Evolutionary conservation across 2,329 filamentous ascomycete species (phyloP).

Genomic region (Aspergillus ochraceus): DNA sequence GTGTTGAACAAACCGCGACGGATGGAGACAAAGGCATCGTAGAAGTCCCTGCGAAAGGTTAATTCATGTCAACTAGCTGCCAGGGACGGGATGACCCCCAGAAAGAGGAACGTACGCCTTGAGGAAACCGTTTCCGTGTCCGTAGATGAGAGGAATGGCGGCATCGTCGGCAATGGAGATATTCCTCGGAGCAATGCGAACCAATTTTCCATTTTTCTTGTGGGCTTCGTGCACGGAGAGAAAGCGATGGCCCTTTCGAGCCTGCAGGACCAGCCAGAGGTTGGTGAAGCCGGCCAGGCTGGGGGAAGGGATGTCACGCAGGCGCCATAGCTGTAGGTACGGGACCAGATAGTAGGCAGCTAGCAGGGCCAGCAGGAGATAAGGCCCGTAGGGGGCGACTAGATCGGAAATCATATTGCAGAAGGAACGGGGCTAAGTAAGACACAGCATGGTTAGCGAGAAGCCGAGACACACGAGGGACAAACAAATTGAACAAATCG

Average conservation of each 20-base stretch:
- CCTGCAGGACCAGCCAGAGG: slow-evolving; percentile 72
- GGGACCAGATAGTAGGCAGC: slow-evolving; percentile 59
- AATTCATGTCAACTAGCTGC: not conserved
- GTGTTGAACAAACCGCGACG: slow-evolving; percentile 87
- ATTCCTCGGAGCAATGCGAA: slow-evolving; percentile 82
- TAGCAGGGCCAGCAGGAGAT: slow-evolving; percentile 49
- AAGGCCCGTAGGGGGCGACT: slow-evolving; percentile 33
- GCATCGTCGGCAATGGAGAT: slow-evolving; percentile 76
- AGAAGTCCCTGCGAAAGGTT: slow-evolving; percentile 65
- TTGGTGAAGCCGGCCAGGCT: slow-evolving; percentile 67
- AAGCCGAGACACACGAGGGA: not conserved
- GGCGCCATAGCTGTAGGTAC: slow-evolving; percentile 56
- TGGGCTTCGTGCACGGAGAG: slow-evolving; percentile 69
- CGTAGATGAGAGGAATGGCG: slow-evolving; percentile 77
- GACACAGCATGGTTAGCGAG: not conserved
- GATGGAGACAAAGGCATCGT: slow-evolving; percentile 89
- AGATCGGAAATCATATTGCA: slow-evolving; percentile 28
- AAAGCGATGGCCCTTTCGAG: slow-evolving; percentile 66
- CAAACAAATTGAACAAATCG: not conserved
- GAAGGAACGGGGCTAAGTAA: not conserved
- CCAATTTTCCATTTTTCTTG: slow-evolving; percentile 73
- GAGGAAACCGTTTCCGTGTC: slow-evolving; percentile 73
- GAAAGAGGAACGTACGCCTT: slow-evolving; percentile 59
- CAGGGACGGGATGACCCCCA: not conserved
- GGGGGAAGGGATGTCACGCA: slow-evolving; percentile 54